Base-by-base conservation (phyloP, 768 basidiomycete species). In the Serendipita sp. region DNA sequence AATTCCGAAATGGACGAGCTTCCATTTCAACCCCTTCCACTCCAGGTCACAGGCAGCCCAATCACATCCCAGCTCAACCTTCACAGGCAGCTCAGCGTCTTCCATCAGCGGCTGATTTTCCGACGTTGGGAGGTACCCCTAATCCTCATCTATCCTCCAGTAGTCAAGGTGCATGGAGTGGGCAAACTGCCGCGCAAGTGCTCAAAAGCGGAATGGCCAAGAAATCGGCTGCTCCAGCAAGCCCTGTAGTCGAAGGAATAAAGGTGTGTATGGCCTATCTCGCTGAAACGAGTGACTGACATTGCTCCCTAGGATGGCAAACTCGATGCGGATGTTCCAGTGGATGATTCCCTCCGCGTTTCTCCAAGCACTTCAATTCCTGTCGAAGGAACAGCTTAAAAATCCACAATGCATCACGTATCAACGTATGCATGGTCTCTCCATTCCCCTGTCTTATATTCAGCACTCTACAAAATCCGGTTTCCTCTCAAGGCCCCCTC, bases 21-120 rank as follows among this genome's bases (percentile, higher is more conserved):
- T 58, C 42, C 34, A 13, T 41, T 28, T 42, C 41, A 41, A 26
- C 38, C 42, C 28, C 33, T 14, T 22, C 22, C 42, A 28, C 38
- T 41, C 53, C 53, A 58, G 53, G 53, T n/a, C 53, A 58, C n/a
- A 26, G 53, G 53, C 53, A 58, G n/a, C 17, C 22, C 9, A 33
- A 26, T 33, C 13, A 58, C 31, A 9, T 5, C 34, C 34, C 34
- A 38, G 34, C 28, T 3, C 53, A 58, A 24, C 11, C 53, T n/a
- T 24, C 17, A n/a, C 53, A 58, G 22, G 16, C 43, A 17, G n/a
- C 51, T 62, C 90, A 96, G 74, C 82, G 91, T 31, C 83, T 96
- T 16, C 94, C 92, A 2, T 86, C 83, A 65, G 88, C 90, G 13
- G 92, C 93, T 67, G 94, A 96, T 64, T 97, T 97, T 73, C 93